phyloP scores from a whole-genome alignment of 306 rosid genomes.

The Acacia confusa region DNA sequence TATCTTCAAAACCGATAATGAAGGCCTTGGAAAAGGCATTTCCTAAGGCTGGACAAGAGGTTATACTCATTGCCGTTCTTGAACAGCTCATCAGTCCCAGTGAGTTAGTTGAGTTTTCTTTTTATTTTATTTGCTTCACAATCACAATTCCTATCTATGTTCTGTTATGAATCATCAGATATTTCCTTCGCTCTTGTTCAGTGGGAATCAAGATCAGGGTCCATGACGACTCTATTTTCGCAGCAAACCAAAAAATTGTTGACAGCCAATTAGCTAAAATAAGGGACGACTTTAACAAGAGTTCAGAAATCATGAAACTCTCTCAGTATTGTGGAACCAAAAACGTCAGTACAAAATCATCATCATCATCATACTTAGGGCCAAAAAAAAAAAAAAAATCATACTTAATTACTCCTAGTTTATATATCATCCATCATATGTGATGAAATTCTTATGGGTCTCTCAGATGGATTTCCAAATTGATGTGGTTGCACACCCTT shows the following conservation, averaged over 20 bases:
- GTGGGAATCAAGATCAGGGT: conserved; percentile 69
- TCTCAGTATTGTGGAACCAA: conserved; percentile 27
- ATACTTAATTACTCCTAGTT: no score
- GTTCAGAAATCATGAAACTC: conserved; percentile 35
- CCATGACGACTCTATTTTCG: conserved; percentile 45
- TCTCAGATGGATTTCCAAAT: conserved; percentile 54
- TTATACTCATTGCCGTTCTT: conserved; percentile 43
- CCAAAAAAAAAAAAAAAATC: no score
- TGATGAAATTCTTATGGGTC: conserved; percentile 8
- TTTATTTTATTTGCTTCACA: no score
- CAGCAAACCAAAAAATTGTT: conserved; percentile 47
- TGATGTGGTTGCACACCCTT: conserved; percentile 49
- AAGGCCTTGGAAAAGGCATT: conserved; percentile 44
- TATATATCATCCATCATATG: not conserved
- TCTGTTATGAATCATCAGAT: not conserved
- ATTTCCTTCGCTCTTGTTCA: conserved; percentile 6
- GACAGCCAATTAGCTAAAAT: conserved; percentile 39
- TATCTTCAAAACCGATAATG: conserved; percentile 46
- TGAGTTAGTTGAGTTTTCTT: conserved; percentile 38
- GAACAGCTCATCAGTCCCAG: conserved; percentile 74
- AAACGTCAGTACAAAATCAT: conserved; percentile 42
- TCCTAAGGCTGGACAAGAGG: conserved; percentile 31
- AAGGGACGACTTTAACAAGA: conserved; percentile 41
- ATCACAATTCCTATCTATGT: not conserved
- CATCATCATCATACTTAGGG: no score